Base-by-base conservation (phyloP, 192 early-diverging fungal genomes). In the Fimicolochytrium jonesii region DNA sequence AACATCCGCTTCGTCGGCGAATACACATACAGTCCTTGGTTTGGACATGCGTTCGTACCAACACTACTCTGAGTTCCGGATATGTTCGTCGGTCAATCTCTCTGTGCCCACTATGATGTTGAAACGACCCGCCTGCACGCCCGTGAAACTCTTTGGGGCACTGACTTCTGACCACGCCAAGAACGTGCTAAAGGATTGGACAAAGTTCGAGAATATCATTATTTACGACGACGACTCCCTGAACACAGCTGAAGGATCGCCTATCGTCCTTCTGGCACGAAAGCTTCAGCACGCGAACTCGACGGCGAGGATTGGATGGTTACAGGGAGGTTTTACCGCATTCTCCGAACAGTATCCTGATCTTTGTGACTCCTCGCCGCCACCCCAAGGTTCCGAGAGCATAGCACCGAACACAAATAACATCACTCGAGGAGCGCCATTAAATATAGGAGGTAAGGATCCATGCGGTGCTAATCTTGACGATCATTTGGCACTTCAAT, bases 91-190 rank as follows among this genome's bases (percentile, higher is more conserved):
- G 6, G 73, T 92, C 28, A 89, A 78, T 61, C 73, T 93, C 43
- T 82, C 77, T 43, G 73, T 87, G 9, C 87, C 91, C 23, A 86
- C 81, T 15, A 91, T 88, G 18, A 76, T 93, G 31, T 71, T 91
- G 36, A 85, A 84, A 58, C 70, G 90, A 47, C 64, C 80, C 56
- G 78, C 84, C 0, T 68, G 87, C 11, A 84, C 39, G 4, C 32
- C 56, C 6, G 44, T 30, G 7, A 88, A 49, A 81, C 79, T 61
- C 67, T 91, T 52, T 72, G 77, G 32, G 75, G 72, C 50, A 76
- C 80, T 66, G 15, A 28, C 32, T 3, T 56, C 54, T 4, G 64
- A 66, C 23, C 46, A 66, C 33, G 64, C 64, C 15, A 58, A 58
- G 33, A 6, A 32, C 26, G 68, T 87, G 42, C 78, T 78, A 2